Evolutionary conservation across 106 monocot species (phyloP).

Genomic region (Dendrobium huoshanense): DNA sequence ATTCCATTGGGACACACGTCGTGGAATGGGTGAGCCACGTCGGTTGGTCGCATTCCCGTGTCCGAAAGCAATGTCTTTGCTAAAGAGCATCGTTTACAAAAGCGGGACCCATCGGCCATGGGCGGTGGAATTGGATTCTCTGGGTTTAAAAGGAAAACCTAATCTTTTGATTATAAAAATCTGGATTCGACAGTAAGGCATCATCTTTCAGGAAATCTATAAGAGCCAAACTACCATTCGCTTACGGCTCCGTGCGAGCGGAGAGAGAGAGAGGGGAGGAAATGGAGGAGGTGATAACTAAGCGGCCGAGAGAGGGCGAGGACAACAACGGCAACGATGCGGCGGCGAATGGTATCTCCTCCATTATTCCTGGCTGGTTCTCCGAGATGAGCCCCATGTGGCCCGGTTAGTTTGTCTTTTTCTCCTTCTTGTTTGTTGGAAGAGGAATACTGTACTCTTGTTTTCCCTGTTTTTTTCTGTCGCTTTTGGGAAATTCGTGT

Average conservation of each 20-base stretch:
- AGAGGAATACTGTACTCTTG: not conserved
- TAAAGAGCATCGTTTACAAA: not conserved
- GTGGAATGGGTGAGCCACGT: too few relatives aligned
- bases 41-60: not conserved
- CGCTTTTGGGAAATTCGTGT: not conserved
- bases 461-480: not conserved
- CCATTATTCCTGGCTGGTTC: constrained; percentile 67
- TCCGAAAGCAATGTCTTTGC: not conserved
- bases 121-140: not conserved
- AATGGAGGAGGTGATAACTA: constrained; percentile 10
- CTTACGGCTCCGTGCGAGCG: not conserved
- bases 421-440: not conserved
- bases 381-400: constrained; percentile 78
- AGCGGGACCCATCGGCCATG: not conserved
- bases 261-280: not conserved
- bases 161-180: not conserved
- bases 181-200: not conserved
- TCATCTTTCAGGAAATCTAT: not conserved
- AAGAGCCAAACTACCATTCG: not conserved
- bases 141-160: not conserved
- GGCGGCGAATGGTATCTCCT: constrained; percentile 28
- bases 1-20: too few relatives aligned
- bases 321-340: not conserved
- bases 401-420: constrained; percentile 33
- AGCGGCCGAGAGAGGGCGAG: constrained; percentile 4